These are phyloP conservation scores for Lipomyces starkeyi DNA, from an alignment of 805 yeast species.

Conservation along the genomic window DNA sequence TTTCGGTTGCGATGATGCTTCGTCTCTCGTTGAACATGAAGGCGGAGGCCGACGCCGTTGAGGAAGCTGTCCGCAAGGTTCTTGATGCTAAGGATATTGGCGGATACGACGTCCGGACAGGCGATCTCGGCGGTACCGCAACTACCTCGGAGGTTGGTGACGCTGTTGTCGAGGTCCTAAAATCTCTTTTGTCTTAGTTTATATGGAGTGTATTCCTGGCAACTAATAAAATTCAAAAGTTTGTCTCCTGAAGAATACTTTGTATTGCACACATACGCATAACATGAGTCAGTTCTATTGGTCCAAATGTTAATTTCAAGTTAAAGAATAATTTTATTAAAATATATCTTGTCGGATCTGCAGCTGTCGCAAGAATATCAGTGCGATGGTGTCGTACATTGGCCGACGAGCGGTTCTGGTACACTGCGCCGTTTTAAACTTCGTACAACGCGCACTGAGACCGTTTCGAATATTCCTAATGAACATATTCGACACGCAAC, in stretches of 20 bases:
- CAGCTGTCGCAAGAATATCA: too few relatives aligned
- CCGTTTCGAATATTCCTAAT: too few relatives aligned
- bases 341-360: too few relatives aligned
- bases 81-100: constrained; percentile 66
- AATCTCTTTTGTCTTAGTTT: constrained; percentile 14
- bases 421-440: too few relatives aligned
- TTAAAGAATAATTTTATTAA: too few relatives aligned
- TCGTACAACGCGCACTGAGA: too few relatives aligned
- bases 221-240: not conserved
- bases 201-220: not conserved
- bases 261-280: not conserved
- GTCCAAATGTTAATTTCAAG: too few relatives aligned
- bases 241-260: not conserved
- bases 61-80: constrained; percentile 82
- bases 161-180: constrained; percentile 66
- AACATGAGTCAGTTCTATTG: too few relatives aligned
- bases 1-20: constrained; percentile 98
- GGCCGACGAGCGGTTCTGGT: too few relatives aligned
- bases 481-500: too few relatives aligned
- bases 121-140: constrained; percentile 84
- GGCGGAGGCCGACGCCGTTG: constrained; percentile 86
- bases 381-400: too few relatives aligned
- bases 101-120: constrained; percentile 69
- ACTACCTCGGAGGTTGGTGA: constrained; percentile 92
- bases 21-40: constrained; percentile 82